Percentiles rank a stretch among this genome's conserved stretches.
These are phyloP conservation scores for Warburgia ugandensis DNA, from an alignment of 164 flowering plant species.

Conservation along the genomic window DNA sequence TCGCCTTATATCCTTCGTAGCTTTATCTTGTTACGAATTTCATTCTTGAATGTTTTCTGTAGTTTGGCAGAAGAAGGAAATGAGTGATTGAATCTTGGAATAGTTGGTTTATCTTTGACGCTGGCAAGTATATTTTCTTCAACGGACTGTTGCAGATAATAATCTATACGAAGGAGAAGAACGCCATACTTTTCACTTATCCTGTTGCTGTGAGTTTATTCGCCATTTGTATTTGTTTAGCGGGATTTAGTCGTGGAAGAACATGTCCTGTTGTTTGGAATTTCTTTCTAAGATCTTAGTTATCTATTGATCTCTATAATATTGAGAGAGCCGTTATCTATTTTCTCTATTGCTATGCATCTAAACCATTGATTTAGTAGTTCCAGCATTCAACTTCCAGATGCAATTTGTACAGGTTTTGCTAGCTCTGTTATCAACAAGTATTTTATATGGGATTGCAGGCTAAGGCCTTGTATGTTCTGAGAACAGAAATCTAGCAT, in stretches of 20 bases:
- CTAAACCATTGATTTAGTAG: too few relatives aligned
- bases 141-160: constrained; percentile 73
- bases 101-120: constrained; percentile 45
- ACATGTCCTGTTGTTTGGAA: too few relatives aligned
- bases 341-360: too few relatives aligned
- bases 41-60: not conserved
- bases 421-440: too few relatives aligned
- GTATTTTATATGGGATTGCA: too few relatives aligned
- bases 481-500: too few relatives aligned
- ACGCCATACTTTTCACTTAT: constrained; percentile 77
- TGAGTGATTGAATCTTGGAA: not conserved
- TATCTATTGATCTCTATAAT: not conserved
- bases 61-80: not conserved
- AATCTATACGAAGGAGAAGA: constrained; percentile 72
- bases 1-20: constrained; percentile 71
- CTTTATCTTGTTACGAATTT: not conserved
- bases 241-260: too few relatives aligned
- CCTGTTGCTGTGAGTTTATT: constrained; percentile 54
- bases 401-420: too few relatives aligned
- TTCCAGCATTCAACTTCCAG: too few relatives aligned
- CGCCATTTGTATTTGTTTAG: not conserved
- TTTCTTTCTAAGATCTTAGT: not conserved
- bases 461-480: too few relatives aligned
- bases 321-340: too few relatives aligned
- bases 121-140: constrained; percentile 57